Conservation (phyloP, 2,329 filamentous ascomycete genomes). For the Talaromyces sp. region DNA sequence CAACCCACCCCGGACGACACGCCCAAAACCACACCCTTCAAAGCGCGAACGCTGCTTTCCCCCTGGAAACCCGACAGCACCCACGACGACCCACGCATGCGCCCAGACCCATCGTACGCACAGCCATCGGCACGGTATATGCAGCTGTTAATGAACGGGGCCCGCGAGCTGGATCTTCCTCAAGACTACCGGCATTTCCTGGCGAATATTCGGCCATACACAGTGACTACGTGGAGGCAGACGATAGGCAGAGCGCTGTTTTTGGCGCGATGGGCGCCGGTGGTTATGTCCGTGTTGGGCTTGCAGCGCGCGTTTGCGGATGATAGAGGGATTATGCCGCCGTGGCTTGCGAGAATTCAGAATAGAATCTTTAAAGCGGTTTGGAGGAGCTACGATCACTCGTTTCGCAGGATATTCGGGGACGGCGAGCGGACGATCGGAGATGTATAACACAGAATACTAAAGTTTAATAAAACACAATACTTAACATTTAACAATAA, state of each 20-base stretch:
- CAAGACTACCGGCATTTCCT: constrained; percentile 72
- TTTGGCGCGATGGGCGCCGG: constrained; percentile 53
- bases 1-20: constrained; percentile 49
- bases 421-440: constrained; percentile 69
- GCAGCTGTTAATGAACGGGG: constrained; percentile 72
- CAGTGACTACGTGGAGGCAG: constrained; percentile 62
- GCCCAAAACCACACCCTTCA: constrained; percentile 62
- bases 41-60: constrained; percentile 79
- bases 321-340: constrained; percentile 61
- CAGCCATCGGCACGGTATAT: constrained; percentile 82
- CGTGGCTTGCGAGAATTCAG: constrained; percentile 57
- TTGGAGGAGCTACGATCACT: constrained; percentile 61
- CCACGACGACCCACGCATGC: constrained; percentile 40
- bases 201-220: constrained; percentile 63
- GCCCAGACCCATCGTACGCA: constrained; percentile 66
- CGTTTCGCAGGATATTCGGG: constrained; percentile 67
- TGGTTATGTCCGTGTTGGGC: constrained; percentile 51
- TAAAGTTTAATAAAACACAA: background rate
- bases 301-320: constrained; percentile 49
- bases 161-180: constrained; percentile 73
- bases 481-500: background rate
- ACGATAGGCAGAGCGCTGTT: constrained; percentile 61
- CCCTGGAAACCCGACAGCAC: constrained; percentile 37
- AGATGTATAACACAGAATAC: constrained; percentile 12
- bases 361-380: constrained; percentile 51